phyloP scores from a whole-genome alignment of 148 eudicot genomes.

The Dysphania ambrosioides region DNA sequence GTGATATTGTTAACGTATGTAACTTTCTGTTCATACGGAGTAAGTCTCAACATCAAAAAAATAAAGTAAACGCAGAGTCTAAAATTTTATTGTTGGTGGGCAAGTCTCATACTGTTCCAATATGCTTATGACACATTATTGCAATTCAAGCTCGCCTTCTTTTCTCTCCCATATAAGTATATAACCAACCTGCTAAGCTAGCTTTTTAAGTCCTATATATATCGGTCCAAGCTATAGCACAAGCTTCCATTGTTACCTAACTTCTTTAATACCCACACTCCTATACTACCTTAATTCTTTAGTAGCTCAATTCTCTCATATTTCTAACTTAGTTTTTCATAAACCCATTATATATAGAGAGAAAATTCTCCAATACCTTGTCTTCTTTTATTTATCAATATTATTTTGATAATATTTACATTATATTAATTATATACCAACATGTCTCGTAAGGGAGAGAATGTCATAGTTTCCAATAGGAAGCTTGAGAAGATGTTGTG shows the following conservation, averaged over 20 bases:
- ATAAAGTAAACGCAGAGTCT: no score
- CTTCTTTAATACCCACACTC: slow-evolving; percentile 8
- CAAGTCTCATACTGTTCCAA: slow-evolving; percentile 4
- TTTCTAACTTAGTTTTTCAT: no score
- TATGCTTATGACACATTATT: no score
- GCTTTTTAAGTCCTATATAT: slow-evolving; percentile 9
- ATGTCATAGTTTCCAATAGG: slow-evolving; percentile 55
- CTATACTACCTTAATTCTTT: not conserved
- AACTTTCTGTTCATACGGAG: no score
- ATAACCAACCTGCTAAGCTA: no score
- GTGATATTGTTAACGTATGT: no score
- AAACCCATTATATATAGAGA: no score
- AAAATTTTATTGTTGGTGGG: not conserved
- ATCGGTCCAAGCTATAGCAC: not conserved
- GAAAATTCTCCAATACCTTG: no score
- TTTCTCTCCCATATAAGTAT: not conserved
- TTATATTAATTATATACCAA: not conserved
- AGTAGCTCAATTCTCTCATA: no score
- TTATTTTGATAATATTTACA: not conserved
- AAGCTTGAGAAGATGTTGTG: slow-evolving; percentile 87
- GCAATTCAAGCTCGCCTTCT: not conserved
- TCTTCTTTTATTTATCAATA: not conserved
- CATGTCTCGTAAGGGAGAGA: slow-evolving; percentile 56
- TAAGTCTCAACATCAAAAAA: no score
- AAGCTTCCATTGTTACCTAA: not conserved